Evolutionary conservation across 371 early-diverging fungal genomes (phyloP), one percentile per base, ranked within the genome.

Genomic region (Mortierella sp.): DNA sequence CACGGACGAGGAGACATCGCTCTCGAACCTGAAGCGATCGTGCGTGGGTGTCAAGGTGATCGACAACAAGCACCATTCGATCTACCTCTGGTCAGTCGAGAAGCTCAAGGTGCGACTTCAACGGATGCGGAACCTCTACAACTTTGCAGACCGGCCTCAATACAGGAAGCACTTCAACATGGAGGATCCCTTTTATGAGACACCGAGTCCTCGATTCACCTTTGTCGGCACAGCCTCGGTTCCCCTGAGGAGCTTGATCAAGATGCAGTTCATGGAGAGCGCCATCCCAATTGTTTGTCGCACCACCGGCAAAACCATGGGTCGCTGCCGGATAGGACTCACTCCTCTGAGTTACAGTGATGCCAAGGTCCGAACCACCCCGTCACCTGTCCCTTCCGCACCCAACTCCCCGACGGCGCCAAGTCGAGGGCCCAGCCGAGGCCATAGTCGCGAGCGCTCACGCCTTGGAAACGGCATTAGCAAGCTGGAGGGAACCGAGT

Each of bases 81-180:
- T 94, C 50, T 94, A 96, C 73, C 74, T 91, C 10, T 96, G 96
- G 96, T 91, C 95, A 0, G 78, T 95, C 3, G 91, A 89, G 29
- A 91, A 90, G 53, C 90, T 97, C 43, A 91, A 88, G 53, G 83
- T 79, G 26, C 90, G 93, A 24, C 81, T 97, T 10, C 90, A 91
- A 44, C 90, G 91, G 44, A 96, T 97, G 97, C 91, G 94, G n/a
- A 92, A 92, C 40, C 83, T 95, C 63, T 93, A 94, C 78, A 91
- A 94, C 61, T 91, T 92, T 74, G 89, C 91, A 58, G 95, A 95
- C 71, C 89, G 89, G 11, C 93, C 95, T 16, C 85, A 89, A 24
- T 94, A 93, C 77, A 86, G 92, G 44, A 90, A 92, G 34, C 94
- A 95, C 65, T 91, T 94, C 76, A 93, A 92, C 55, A 90, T 91